A percentile compares a stretch with the other conserved stretches of the same genome.
These are phyloP conservation scores for Aegilops speltoides DNA, from an alignment of 176 grass and related monocot species.

Conservation along the genomic window DNA sequence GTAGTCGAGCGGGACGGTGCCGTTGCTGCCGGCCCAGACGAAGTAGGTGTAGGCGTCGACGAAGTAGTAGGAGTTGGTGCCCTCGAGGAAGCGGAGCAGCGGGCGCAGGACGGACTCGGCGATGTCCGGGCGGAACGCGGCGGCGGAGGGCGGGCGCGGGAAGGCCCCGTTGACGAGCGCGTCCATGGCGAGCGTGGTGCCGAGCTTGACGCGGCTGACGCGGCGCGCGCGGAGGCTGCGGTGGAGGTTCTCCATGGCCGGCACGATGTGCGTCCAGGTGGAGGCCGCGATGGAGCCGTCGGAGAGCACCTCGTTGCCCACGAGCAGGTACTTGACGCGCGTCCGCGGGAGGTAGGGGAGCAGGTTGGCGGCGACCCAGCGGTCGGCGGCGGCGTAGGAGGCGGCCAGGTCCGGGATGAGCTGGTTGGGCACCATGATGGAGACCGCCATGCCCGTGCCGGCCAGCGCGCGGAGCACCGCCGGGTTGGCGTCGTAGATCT, in stretches of 20 bases:
- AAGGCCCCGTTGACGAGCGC: slow-evolving; percentile 33
- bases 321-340: slow-evolving; percentile 75
- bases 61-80: slow-evolving; percentile 85
- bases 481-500: slow-evolving; percentile 88
- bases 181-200: slow-evolving; percentile 95
- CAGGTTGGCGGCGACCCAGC: slow-evolving; percentile 63
- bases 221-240: slow-evolving; percentile 32
- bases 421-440: slow-evolving; percentile 96
- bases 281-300: slow-evolving; percentile 53
- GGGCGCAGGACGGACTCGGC: slow-evolving; percentile 61
- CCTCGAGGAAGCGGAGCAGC: slow-evolving; percentile 58
- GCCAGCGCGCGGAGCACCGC: slow-evolving; percentile 64
- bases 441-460: slow-evolving; percentile 49
- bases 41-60: slow-evolving; percentile 88
- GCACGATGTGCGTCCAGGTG: slow-evolving; percentile 63
- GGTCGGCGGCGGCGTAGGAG: slow-evolving; percentile 57
- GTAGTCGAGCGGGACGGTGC: slow-evolving; percentile 55
- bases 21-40: slow-evolving; percentile 50
- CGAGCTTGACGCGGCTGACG: slow-evolving; percentile 69
- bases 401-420: slow-evolving; percentile 56
- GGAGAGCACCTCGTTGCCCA: slow-evolving; percentile 94
- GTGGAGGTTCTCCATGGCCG: slow-evolving; percentile 78
- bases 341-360: slow-evolving; percentile 47
- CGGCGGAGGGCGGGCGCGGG: slow-evolving; percentile 67
- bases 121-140: slow-evolving; percentile 68